phyloP scores from a whole-genome alignment of 352 stramenopile genomes.

The Phytopythium mirpurense region DNA sequence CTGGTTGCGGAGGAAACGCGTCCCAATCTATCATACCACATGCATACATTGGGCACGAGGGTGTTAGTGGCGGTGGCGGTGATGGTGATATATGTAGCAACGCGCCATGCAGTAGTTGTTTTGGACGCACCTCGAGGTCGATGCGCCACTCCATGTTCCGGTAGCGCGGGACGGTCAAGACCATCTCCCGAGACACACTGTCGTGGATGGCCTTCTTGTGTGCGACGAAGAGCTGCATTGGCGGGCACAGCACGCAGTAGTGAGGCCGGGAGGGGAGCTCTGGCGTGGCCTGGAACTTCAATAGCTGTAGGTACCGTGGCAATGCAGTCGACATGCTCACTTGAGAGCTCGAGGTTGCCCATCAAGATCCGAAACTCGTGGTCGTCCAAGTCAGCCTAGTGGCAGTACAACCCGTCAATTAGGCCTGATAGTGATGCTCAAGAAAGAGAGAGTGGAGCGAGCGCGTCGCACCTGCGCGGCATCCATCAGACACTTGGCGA shows the following conservation, averaged over 20 bases:
- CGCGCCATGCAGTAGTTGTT: no score
- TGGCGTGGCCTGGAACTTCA: no score
- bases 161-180: conserved; percentile 47
- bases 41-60: background rate
- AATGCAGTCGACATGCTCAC: conserved; percentile 36
- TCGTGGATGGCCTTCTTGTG: conserved; percentile 47
- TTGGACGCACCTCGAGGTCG: conserved; percentile 54
- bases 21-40: conserved; percentile 33
- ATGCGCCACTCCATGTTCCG: conserved; percentile 73
- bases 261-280: background rate
- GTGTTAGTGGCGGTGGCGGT: background rate
- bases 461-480: conserved; percentile 37
- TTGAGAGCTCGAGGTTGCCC: conserved; percentile 36
- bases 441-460: no score
- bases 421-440: no score
- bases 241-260: background rate
- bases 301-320: no score
- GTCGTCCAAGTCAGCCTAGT: conserved; percentile 38
- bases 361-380: conserved; percentile 37
- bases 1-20: conserved; percentile 51
- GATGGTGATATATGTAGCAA: background rate
- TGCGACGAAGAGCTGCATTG: conserved; percentile 35
- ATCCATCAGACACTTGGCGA: conserved; percentile 79
- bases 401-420: no score
- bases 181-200: conserved; percentile 33